These are phyloP conservation scores for Saccharum hybrid DNA, from an alignment of 202 grass and related monocot species.

Conservation along the genomic window DNA sequence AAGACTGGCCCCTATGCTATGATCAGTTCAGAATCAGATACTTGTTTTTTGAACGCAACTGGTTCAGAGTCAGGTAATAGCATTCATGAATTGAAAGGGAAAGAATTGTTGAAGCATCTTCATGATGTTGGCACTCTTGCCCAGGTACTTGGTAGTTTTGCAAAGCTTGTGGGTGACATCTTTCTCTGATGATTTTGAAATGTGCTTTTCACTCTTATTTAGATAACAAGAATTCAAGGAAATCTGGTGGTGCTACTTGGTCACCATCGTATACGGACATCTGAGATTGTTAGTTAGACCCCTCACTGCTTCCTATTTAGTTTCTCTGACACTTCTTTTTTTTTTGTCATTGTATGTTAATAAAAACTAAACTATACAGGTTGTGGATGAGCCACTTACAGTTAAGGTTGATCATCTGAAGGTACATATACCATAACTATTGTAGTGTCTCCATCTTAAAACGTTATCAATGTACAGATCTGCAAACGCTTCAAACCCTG, in stretches of 20 bases:
- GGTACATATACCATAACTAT: slow-evolving; percentile 49
- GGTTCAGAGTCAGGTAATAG: slow-evolving; percentile 79
- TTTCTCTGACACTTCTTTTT: slow-evolving; percentile 22
- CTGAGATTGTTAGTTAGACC: slow-evolving; percentile 67
- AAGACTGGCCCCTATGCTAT: slow-evolving; percentile 58
- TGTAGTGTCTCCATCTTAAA: slow-evolving; percentile 4
- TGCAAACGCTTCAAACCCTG: background rate
- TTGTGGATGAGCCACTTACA: slow-evolving; percentile 92
- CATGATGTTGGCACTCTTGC: slow-evolving; percentile 95
- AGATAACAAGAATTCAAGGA: slow-evolving; percentile 91
- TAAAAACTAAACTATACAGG: slow-evolving; percentile 72
- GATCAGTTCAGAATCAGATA: slow-evolving; percentile 65
- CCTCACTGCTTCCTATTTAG: slow-evolving; percentile 14
- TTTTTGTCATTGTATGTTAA: slow-evolving; percentile 2
- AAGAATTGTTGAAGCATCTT: slow-evolving; percentile 76
- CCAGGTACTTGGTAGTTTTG: slow-evolving; percentile 57
- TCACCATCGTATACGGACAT: slow-evolving; percentile 69
- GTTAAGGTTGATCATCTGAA: slow-evolving; percentile 96
- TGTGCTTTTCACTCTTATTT: slow-evolving; percentile 43
- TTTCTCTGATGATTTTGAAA: slow-evolving; percentile 34
- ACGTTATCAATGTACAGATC: background rate
- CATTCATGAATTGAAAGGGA: slow-evolving; percentile 91
- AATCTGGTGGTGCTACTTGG: slow-evolving; percentile 88
- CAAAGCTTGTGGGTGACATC: slow-evolving; percentile 18
- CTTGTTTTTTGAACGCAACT: too few relatives aligned